Percentiles rank a stretch among this genome's conserved stretches.
Evolutionary conservation across 441 rosid species (phyloP).

Genomic region (Jatropha podagrica): DNA sequence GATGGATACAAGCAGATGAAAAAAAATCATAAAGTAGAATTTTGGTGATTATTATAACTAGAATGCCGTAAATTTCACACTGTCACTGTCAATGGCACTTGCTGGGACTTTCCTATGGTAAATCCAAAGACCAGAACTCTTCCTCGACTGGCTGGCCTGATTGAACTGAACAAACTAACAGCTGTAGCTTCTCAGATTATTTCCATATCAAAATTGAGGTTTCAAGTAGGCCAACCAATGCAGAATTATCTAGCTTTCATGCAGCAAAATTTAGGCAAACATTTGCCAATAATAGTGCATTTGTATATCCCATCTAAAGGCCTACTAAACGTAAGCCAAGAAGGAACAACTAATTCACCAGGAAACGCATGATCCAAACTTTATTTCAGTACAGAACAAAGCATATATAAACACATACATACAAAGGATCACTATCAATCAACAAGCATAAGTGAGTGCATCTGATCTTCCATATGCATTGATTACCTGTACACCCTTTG

Average conservation of each 20-base stretch:
- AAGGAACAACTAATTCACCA: not conserved
- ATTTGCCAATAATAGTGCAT: not conserved
- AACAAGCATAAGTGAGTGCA: not conserved
- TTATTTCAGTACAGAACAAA: not conserved
- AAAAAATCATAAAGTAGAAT: not conserved
- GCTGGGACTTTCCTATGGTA: too few species aligned
- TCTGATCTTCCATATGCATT: not conserved
- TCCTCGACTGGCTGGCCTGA: too few species aligned
- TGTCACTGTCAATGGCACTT: too few species aligned
- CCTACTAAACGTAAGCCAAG: not conserved
- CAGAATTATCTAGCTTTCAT: not conserved
- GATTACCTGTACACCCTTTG: conserved; percentile 65
- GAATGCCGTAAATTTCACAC: too few species aligned
- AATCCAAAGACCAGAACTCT: too few species aligned
- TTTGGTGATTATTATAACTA: too few species aligned
- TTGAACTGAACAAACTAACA: not conserved
- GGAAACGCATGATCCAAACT: not conserved
- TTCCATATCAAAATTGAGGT: not conserved
- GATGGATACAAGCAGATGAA: not conserved
- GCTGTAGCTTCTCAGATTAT: not conserved
- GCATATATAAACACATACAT: not conserved
- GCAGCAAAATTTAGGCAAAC: not conserved
- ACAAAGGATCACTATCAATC: not conserved
- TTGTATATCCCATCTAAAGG: not conserved
- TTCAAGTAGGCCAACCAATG: not conserved